Evolutionary conservation across 495 filamentous ascomycete genomes (phyloP), one percentile per base, ranked within the genome.

Genomic region (Amniculicola lignicola): DNA sequence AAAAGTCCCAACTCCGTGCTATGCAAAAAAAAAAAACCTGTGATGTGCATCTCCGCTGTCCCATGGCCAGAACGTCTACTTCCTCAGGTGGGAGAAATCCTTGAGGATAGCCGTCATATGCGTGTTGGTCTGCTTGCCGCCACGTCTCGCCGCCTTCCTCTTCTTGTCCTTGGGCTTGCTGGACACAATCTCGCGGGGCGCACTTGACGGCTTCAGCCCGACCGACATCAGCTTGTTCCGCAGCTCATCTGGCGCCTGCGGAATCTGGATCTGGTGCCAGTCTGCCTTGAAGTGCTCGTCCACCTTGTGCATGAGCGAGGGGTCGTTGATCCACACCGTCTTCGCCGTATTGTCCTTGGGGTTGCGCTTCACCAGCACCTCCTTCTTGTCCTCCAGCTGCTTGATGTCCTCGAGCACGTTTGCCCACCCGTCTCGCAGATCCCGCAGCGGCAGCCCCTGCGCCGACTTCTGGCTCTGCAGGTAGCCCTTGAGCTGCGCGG

Each of bases 371-470:
- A 95, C 87, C 16, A 96, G 75, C 11, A 97, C 75, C 71, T 86
- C 85, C 49, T 88, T 85, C 61, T 86, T 81, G 16, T 70, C 70
- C 75, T 97, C 93, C 50, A 97, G 74, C 59, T 82, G 76, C 53
- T 82, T 79, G 71, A 98, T 87, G 1, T 86, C 78, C 14, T 83
- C 79, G 38, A 89, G 81, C 56, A 87, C 90, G 54, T 84, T 84
- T 4, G 84, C 81, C 93, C 93, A 98, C 23, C 94, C 94, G 65
- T 98, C 93, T 68, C 92, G 91, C 23, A 98, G 77, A 52, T 95
- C 89, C 65, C 87, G 88, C 42, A 96, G 88, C 39, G 72, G 75
- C 46, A 96, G 81, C 1, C 89, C 90, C 43, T 82, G 79, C 1
- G 88, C 87, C n/a, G 90, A 90, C 12, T 79, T 79, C 71, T 89